Evolutionary conservation across 495 filamentous ascomycete species (phyloP).

Genomic region (Penicillium egyptiacum): DNA sequence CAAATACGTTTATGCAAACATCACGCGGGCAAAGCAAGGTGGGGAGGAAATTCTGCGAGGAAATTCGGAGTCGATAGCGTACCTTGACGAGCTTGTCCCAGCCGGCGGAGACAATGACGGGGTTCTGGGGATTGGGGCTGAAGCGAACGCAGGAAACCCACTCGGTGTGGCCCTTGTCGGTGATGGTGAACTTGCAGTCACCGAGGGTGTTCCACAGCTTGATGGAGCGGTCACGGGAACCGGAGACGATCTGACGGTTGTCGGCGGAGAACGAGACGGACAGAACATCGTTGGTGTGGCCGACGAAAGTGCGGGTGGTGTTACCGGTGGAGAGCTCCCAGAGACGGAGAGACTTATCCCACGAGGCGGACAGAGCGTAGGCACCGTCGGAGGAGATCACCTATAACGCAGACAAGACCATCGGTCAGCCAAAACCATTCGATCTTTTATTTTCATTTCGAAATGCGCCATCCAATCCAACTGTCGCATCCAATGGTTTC

Average conservation of each 20-base stretch:
- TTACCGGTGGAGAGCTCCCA: conserved; percentile 97
- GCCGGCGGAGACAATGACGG: conserved; percentile 96
- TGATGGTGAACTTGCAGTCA: conserved; percentile 99
- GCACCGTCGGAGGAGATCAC: conserved; percentile 99
- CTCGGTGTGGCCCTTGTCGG: conserved; percentile 99
- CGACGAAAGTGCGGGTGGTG: conserved; percentile 97
- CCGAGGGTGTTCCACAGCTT: conserved; percentile 99
- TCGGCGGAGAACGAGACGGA: conserved; percentile 99
- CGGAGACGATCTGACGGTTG: conserved; percentile 99
- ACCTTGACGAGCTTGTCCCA: conserved; percentile 99
- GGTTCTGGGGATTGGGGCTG: conserved; percentile 99
- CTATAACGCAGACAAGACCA: conserved; percentile 50
- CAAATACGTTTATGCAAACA: conserved; percentile 99
- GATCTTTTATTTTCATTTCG: conserved; percentile 10
- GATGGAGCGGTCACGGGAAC: conserved; percentile 96
- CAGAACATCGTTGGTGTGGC: conserved; percentile 99
- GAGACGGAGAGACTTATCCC: conserved; percentile 99
- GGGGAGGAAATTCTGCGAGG: background rate
- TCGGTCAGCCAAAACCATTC: conserved; percentile 39
- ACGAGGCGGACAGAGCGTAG: conserved; percentile 97
- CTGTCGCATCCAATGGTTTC: conserved; percentile 21
- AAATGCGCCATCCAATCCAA: conserved; percentile 14
- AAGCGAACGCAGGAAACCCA: conserved; percentile 99
- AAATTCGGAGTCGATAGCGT: conserved; percentile 42
- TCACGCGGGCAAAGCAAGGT: conserved; percentile 60